A percentile compares a stretch with the other conserved stretches of the same genome.
phyloP scores from a whole-genome alignment of 768 basidiomycete genomes.

The Paxillus involutus region DNA sequence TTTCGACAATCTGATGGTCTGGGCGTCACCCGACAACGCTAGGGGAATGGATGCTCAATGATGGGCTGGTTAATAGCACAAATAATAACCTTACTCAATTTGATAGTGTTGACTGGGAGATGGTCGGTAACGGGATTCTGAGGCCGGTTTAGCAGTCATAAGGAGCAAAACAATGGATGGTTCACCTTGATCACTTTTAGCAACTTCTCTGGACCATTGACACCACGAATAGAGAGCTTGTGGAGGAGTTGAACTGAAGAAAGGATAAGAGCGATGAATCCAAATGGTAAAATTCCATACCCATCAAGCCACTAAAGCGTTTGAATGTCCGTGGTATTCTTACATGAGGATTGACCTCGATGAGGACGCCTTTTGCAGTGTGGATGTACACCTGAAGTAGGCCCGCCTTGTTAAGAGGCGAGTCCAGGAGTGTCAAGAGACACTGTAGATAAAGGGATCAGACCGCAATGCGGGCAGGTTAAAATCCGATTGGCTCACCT shows the following conservation, averaged over 20 bases:
- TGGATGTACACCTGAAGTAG: slow-evolving; percentile 97
- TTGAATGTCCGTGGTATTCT: slow-evolving; percentile 98
- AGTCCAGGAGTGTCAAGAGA: slow-evolving; percentile 92
- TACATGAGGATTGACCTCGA: slow-evolving; percentile 98
- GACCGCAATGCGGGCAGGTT: neutral
- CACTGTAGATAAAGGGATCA: slow-evolving; percentile 57
- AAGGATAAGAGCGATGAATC: slow-evolving; percentile 1
- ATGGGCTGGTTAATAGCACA: neutral
- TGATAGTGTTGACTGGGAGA: slow-evolving; percentile 91
- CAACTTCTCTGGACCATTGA: slow-evolving; percentile 95
- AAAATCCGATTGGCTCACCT: slow-evolving; percentile 52
- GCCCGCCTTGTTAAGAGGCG: slow-evolving; percentile 97
- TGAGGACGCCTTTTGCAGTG: slow-evolving; percentile 92
- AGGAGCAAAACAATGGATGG: neutral
- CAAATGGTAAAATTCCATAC: slow-evolving; percentile 41
- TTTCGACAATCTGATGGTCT: slow-evolving; percentile 72
- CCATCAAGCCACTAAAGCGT: slow-evolving; percentile 98
- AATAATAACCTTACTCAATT: slow-evolving; percentile 70
- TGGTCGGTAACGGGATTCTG: slow-evolving; percentile 95
- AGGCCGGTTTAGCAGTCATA: slow-evolving; percentile 1
- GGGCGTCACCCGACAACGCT: slow-evolving; percentile 93
- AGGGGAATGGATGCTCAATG: slow-evolving; percentile 10
- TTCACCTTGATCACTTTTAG: slow-evolving; percentile 94
- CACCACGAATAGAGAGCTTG: slow-evolving; percentile 91
- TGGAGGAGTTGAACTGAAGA: slow-evolving; percentile 90